These are phyloP conservation scores for Yamadazyma sp. DNA, from an alignment of 1,139 yeast genomes.

Conservation along the genomic window DNA sequence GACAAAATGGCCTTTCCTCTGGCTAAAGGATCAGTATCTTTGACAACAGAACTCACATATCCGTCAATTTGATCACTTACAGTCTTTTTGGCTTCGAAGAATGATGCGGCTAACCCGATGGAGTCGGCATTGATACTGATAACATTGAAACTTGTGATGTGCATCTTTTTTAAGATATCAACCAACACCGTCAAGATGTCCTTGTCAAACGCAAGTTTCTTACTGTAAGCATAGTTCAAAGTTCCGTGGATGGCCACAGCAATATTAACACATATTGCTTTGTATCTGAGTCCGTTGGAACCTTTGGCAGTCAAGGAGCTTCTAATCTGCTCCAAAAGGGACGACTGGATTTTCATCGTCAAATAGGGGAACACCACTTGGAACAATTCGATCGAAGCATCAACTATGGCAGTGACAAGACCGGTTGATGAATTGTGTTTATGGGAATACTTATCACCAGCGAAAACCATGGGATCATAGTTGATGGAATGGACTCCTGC, in stretches of 20 bases:
- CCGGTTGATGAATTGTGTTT: slow-evolving; percentile 26
- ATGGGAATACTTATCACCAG: slow-evolving; percentile 29
- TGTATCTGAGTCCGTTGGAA: slow-evolving; percentile 32
- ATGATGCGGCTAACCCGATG: slow-evolving; percentile 59
- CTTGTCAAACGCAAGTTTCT: slow-evolving; percentile 33
- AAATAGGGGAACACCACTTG: slow-evolving; percentile 70
- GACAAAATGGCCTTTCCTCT: slow-evolving; percentile 67
- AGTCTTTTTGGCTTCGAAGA: slow-evolving; percentile 29
- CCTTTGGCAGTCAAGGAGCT: slow-evolving; percentile 40
- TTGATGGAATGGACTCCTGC: slow-evolving; percentile 30
- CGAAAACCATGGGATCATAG: slow-evolving; percentile 34
- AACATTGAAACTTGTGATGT: slow-evolving; percentile 35
- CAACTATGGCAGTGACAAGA: slow-evolving; percentile 60
- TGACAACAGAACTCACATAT: slow-evolving; percentile 60
- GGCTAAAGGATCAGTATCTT: slow-evolving; percentile 49
- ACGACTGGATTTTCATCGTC: slow-evolving; percentile 80
- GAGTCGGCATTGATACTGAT: slow-evolving; percentile 63
- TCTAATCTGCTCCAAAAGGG: slow-evolving; percentile 77
- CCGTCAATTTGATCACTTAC: slow-evolving; percentile 52
- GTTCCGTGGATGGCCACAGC: slow-evolving; percentile 65
- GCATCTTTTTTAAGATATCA: slow-evolving; percentile 57
- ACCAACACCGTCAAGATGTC: slow-evolving; percentile 51
- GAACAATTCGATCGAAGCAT: slow-evolving; percentile 75
- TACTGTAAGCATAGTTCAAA: slow-evolving; percentile 34
- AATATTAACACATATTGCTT: slow-evolving; percentile 61